Percentiles rank a stretch among this genome's conserved stretches.
These are phyloP conservation scores for Cenchrus americanus DNA, from an alignment of 176 grass and related monocot species.

Conservation along the genomic window DNA sequence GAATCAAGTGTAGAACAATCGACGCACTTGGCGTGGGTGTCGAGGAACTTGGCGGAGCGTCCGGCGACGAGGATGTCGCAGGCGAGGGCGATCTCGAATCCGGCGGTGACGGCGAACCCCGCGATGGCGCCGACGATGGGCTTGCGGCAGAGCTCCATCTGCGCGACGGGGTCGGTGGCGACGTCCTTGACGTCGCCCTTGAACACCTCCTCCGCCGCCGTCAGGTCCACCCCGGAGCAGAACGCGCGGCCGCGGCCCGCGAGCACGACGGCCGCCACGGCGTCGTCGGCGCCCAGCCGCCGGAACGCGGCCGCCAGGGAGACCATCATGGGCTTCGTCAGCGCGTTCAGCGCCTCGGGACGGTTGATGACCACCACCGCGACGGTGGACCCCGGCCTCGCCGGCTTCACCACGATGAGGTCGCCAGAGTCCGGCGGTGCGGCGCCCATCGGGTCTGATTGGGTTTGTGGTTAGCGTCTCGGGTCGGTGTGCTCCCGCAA, in stretches of 20 bases:
- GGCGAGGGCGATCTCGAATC: constrained; percentile 89
- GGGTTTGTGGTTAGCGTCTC: constrained; percentile 25
- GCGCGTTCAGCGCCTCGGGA: constrained; percentile 81
- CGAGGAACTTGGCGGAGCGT: constrained; percentile 82
- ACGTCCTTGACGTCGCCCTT: constrained; percentile 90
- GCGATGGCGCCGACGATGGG: constrained; percentile 81
- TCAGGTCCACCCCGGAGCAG: constrained; percentile 92
- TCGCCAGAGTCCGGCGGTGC: constrained; percentile 50
- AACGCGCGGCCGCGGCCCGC: constrained; percentile 71
- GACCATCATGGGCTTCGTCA: constrained; percentile 83
- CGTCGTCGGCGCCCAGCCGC: constrained; percentile 61
- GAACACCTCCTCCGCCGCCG: constrained; percentile 85
- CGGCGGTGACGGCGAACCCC: constrained; percentile 84
- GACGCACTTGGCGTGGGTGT: constrained; percentile 84
- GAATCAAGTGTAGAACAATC: background rate
- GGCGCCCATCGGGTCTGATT: constrained; percentile 32
- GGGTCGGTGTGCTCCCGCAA: constrained; percentile 13
- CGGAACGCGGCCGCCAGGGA: constrained; percentile 65
- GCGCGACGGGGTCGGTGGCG: constrained; percentile 58
- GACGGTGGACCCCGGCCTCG: constrained; percentile 50
- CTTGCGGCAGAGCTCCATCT: constrained; percentile 81
- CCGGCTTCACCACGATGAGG: constrained; percentile 65
- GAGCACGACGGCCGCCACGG: constrained; percentile 70
- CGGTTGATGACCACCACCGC: constrained; percentile 94
- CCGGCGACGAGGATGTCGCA: constrained; percentile 84